phyloP scores from a whole-genome alignment of 1,139 yeast species.

The Suhomyces ambrosiae region DNA sequence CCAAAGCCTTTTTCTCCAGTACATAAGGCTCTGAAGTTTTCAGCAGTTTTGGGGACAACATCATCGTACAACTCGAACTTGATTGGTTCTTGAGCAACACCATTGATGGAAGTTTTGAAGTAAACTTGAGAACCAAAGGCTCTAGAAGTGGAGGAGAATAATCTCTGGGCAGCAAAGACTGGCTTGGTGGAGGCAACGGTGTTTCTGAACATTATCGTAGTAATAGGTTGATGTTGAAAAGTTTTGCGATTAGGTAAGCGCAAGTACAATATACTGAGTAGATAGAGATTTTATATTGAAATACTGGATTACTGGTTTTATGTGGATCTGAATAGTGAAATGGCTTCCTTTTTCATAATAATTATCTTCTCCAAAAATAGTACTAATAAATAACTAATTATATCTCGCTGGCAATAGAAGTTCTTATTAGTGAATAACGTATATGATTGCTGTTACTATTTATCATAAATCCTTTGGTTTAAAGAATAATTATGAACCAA shows the following conservation, averaged over 20 bases:
- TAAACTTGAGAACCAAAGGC: constrained; percentile 39
- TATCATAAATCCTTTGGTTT: too few species aligned
- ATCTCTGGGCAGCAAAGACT: constrained; percentile 23
- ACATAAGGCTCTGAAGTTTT: constrained; percentile 94
- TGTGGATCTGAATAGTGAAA: too few species aligned
- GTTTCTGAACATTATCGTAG: constrained; percentile 17
- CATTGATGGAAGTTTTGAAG: constrained; percentile 40
- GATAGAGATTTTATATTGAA: too few species aligned
- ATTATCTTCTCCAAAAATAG: too few species aligned
- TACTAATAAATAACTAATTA: too few species aligned
- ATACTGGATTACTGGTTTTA: too few species aligned
- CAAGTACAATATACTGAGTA: too few species aligned
- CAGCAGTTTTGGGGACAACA: constrained; percentile 96
- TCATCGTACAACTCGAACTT: constrained; percentile 71
- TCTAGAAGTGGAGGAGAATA: constrained; percentile 34
- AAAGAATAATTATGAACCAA: too few species aligned
- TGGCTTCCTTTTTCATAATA: too few species aligned
- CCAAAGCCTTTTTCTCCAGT: constrained; percentile 99
- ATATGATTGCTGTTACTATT: too few species aligned
- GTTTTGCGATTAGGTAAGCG: not conserved
- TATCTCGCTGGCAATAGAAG: too few species aligned
- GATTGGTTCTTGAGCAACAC: constrained; percentile 34
- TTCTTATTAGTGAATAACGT: too few species aligned
- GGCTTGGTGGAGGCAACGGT: constrained; percentile 18
- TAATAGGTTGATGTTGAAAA: constrained; percentile 1